Percentiles rank a stretch among this genome's conserved stretches.
These are phyloP conservation scores for Pseudomonodictys pantanalensis DNA, from an alignment of 495 filamentous ascomycete genomes.

Conservation along the genomic window DNA sequence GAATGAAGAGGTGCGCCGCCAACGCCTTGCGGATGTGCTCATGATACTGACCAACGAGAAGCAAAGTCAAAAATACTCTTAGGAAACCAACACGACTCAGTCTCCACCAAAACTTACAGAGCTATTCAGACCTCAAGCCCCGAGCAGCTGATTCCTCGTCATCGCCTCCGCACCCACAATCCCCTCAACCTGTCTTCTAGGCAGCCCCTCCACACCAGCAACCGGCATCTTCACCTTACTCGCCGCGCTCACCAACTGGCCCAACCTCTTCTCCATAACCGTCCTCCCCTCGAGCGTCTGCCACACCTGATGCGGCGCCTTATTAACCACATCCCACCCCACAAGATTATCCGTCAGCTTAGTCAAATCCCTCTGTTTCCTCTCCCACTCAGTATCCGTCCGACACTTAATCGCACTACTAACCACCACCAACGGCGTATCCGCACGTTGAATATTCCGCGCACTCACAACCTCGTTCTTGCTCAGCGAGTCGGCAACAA, in stretches of 20 bases:
- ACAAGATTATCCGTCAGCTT: slow-evolving; percentile 70
- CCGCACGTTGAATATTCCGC: slow-evolving; percentile 67
- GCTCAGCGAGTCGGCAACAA: slow-evolving; percentile 79
- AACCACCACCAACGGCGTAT: slow-evolving; percentile 74
- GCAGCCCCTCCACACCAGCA: not conserved
- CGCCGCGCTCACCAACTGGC: slow-evolving; percentile 53
- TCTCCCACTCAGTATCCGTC: slow-evolving; percentile 66
- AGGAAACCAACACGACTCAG: no score
- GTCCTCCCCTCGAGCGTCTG: slow-evolving; percentile 61
- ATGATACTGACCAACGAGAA: no score
- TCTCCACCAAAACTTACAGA: no score
- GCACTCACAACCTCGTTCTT: slow-evolving; percentile 75
- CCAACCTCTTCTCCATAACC: slow-evolving; percentile 67
- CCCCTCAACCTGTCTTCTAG: not conserved
- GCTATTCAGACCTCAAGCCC: no score
- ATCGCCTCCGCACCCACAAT: no score
- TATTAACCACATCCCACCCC: slow-evolving; percentile 80
- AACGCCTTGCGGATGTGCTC: no score
- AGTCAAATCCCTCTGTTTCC: slow-evolving; percentile 78
- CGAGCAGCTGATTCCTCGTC: no score
- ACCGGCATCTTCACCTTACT: slow-evolving; percentile 7
- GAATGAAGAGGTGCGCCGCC: no score
- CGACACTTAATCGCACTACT: slow-evolving; percentile 66
- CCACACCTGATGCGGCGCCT: slow-evolving; percentile 89
- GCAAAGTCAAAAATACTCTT: no score